Evolutionary conservation across 495 filamentous ascomycete species (phyloP).

Genomic region (Trichoderma orchidacearum): DNA sequence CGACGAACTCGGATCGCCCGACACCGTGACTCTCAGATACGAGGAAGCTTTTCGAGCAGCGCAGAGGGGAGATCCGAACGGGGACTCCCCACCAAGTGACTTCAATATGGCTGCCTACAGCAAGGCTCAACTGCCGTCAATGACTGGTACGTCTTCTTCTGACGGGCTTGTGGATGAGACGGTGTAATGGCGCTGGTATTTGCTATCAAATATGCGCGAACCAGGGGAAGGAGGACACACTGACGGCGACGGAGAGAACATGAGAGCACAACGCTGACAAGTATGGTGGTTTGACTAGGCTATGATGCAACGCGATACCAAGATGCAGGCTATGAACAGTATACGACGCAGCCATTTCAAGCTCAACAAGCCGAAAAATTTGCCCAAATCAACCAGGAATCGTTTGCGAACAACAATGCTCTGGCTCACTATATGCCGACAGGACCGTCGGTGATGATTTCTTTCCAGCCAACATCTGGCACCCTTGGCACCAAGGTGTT

Average conservation of each 20-base stretch:
- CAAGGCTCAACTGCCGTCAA: conserved; percentile 28
- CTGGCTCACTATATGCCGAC: conserved; percentile 37
- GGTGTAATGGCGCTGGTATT: no score
- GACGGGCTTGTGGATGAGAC: no score
- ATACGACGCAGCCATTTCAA: conserved; percentile 24
- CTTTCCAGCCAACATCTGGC: conserved; percentile 54
- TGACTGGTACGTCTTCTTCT: conserved; percentile 30
- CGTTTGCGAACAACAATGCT: conserved; percentile 34
- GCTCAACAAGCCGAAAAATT: conserved; percentile 30
- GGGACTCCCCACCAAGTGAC: conserved; percentile 21
- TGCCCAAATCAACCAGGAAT: conserved; percentile 34
- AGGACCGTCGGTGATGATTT: conserved; percentile 41
- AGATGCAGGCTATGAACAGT: conserved; percentile 30
- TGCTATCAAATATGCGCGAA: no score
- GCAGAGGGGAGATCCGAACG: conserved; percentile 25
- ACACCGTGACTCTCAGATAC: conserved; percentile 15
- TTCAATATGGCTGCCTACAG: conserved; percentile 40
- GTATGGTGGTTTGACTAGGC: conserved; percentile 22
- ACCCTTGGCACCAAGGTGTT: conserved; percentile 51
- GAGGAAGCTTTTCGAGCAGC: conserved; percentile 23
- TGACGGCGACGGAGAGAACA: no score
- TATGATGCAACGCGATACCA: conserved; percentile 30
- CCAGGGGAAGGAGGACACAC: no score
- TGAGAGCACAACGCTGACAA: background rate
- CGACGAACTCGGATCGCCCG: conserved; percentile 17